Conservation (phyloP, 371 early-diverging fungal genomes). For the Mortierella sp. region DNA sequence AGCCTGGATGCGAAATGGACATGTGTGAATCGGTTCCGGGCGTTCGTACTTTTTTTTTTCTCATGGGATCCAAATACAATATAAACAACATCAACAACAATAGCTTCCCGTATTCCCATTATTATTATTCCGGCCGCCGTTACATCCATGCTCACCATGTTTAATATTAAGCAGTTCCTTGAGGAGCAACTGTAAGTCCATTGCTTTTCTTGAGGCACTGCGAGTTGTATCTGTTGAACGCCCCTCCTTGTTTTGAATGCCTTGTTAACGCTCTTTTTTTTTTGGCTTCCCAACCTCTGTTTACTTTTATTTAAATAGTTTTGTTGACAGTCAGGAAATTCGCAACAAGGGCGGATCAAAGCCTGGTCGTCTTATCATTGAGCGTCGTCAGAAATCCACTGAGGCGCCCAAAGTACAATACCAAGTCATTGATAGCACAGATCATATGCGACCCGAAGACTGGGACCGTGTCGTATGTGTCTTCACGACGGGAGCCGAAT, state of each 20-base stretch:
- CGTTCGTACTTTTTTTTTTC: neutral
- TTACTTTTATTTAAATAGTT: constrained; percentile 61
- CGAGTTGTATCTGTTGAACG: too few species aligned
- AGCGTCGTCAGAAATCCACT: constrained; percentile 61
- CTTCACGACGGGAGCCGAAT: constrained; percentile 87
- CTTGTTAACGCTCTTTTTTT: too few species aligned
- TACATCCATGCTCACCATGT: constrained; percentile 84
- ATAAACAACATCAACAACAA: too few species aligned
- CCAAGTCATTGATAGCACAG: constrained; percentile 77
- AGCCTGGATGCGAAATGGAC: neutral
- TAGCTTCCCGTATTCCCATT: constrained; percentile 69
- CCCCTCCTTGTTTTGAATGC: too few species aligned
- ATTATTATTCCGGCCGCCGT: constrained; percentile 91
- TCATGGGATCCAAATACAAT: too few species aligned
- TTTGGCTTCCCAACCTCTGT: too few species aligned
- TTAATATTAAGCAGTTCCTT: constrained; percentile 85
- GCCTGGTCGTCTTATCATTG: constrained; percentile 67
- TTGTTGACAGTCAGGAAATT: constrained; percentile 69
- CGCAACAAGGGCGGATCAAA: constrained; percentile 74
- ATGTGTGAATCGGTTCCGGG: neutral
- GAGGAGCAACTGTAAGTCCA: constrained; percentile 71
- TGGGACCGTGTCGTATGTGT: constrained; percentile 93
- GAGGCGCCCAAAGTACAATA: constrained; percentile 61
- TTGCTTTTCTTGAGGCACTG: neutral
- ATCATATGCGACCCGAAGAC: constrained; percentile 74